Conservation (phyloP, 2,329 filamentous ascomycete genomes). For the Colletotrichum sp. region DNA sequence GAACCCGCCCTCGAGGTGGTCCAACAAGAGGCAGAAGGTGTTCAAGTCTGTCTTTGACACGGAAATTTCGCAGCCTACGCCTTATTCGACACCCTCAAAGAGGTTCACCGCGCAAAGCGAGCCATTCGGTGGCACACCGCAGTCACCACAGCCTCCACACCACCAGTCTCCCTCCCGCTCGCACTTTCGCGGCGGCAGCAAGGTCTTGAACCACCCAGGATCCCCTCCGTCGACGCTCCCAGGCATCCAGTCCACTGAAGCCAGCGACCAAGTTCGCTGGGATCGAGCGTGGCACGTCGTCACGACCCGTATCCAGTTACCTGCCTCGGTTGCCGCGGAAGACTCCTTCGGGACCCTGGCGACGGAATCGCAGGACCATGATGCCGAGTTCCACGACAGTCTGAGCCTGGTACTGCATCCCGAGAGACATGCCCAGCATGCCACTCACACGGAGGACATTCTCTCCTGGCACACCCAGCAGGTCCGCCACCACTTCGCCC, state of each 20-base stretch:
- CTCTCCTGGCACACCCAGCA: constrained; percentile 67
- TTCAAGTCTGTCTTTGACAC: constrained; percentile 63
- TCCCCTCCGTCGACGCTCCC: constrained; percentile 17
- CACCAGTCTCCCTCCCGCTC: constrained; percentile 22
- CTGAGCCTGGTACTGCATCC: constrained; percentile 60
- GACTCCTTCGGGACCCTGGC: constrained; percentile 57
- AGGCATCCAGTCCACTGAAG: constrained; percentile 24
- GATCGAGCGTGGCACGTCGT: constrained; percentile 69
- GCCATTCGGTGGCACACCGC: constrained; percentile 47
- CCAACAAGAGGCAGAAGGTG: constrained; percentile 45
- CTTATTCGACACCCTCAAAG: constrained; percentile 43
- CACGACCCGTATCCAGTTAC: constrained; percentile 61
- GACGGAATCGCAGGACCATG: constrained; percentile 47
- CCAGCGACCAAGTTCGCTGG: constrained; percentile 60
- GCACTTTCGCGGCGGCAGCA: neutral
- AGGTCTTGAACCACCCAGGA: constrained; percentile 17
- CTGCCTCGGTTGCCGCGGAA: constrained; percentile 58
- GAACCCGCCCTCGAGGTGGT: constrained; percentile 16
- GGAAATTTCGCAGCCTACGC: constrained; percentile 55
- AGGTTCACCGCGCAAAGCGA: constrained; percentile 46
- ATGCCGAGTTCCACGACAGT: constrained; percentile 54
- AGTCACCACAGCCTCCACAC: constrained; percentile 20
- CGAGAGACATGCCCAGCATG: constrained; percentile 48
- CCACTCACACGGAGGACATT: constrained; percentile 60
- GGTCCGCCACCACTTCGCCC: constrained; percentile 64